These are phyloP conservation scores for Pseudogymnoascus sp. DNA, from an alignment of 2,329 filamentous ascomycete species.

Conservation along the genomic window DNA sequence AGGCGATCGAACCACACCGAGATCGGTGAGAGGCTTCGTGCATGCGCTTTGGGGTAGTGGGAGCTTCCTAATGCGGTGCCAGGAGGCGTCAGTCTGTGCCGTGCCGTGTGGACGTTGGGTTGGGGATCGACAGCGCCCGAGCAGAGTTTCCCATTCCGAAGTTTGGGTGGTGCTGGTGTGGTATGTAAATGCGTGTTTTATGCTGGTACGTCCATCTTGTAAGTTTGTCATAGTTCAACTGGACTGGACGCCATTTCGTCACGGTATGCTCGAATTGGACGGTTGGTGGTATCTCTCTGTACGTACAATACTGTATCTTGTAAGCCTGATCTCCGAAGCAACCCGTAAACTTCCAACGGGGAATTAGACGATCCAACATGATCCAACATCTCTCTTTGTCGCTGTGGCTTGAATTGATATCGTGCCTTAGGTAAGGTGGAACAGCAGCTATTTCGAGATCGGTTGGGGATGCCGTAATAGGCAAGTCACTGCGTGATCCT, in stretches of 20 bases:
- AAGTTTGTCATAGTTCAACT: background rate
- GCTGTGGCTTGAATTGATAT: background rate
- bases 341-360: background rate
- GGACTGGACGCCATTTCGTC: background rate
- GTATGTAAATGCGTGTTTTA: background rate
- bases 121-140: background rate
- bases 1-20: background rate
- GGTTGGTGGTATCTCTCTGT: background rate
- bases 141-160: background rate
- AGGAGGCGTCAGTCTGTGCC: background rate
- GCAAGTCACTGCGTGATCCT: background rate
- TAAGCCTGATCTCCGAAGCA: background rate
- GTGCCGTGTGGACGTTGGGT: background rate
- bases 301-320: background rate
- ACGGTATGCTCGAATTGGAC: background rate
- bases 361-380: background rate
- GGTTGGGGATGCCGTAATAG: background rate
- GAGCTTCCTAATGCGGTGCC: background rate
- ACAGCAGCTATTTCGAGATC: background rate
- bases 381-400: background rate
- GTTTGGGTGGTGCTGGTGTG: background rate
- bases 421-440: background rate
- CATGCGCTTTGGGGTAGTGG: background rate
- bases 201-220: background rate
- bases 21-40: background rate